These are phyloP conservation scores for Tripterygium wilfordii DNA, from an alignment of 177 flowering plant genomes.

Conservation along the genomic window DNA sequence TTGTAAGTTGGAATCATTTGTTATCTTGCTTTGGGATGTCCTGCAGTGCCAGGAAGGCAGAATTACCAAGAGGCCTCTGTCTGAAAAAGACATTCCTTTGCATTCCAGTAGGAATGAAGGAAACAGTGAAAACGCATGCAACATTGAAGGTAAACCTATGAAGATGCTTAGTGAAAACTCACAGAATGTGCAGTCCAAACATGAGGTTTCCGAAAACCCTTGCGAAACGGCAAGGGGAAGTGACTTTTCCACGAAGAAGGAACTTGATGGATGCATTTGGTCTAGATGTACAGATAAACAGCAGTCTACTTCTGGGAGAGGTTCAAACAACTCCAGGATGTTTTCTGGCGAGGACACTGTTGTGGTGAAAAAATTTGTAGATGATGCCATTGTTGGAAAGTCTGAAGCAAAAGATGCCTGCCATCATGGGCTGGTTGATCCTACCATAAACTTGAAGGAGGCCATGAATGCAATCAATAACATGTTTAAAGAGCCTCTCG, in stretches of 20 bases:
- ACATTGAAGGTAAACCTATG: conserved; percentile 7
- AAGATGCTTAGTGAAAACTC: conserved; percentile 10
- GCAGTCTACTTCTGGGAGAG: conserved; percentile 4
- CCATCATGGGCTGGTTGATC: conserved; percentile 95
- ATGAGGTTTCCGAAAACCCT: neutral
- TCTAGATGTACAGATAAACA: conserved; percentile 3
- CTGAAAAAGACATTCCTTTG: conserved; percentile 8
- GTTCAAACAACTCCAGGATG: conserved; percentile 14
- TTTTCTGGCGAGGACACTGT: conserved; percentile 54
- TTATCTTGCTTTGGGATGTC: conserved; percentile 18
- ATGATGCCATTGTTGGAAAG: conserved; percentile 67
- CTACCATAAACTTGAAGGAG: conserved; percentile 85
- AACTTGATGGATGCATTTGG: neutral
- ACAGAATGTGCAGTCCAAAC: conserved; percentile 11
- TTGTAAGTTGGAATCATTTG: neutral
- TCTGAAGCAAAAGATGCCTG: conserved; percentile 82
- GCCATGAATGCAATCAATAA: conserved; percentile 82
- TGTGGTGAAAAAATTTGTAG: conserved; percentile 67
- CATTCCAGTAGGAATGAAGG: conserved; percentile 12
- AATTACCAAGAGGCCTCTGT: conserved; percentile 22
- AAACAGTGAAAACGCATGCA: conserved; percentile 13
- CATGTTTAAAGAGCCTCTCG: conserved; percentile 91
- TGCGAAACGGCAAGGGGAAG: neutral
- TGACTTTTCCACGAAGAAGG: neutral
- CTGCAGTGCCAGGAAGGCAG: conserved; percentile 44